phyloP scores from a whole-genome alignment of 2,329 filamentous ascomycete genomes.

The Drechslera avenae region DNA sequence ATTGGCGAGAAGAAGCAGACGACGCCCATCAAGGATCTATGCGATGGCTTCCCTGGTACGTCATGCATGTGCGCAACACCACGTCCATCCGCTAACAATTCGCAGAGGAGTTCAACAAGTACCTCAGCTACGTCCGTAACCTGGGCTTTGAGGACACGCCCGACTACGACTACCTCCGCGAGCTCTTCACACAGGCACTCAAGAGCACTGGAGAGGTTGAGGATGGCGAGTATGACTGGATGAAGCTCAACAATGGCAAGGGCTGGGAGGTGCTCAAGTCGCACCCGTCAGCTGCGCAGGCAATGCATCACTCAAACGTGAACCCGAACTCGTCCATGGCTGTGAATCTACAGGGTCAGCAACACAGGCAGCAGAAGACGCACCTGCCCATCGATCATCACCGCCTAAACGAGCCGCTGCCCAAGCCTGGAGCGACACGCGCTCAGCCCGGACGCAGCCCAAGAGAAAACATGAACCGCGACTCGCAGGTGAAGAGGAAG shows the following conservation, averaged over 20 bases:
- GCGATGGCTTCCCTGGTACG: slow-evolving; percentile 84
- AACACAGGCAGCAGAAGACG: slow-evolving; percentile 65
- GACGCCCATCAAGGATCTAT: slow-evolving; percentile 93
- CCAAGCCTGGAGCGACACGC: slow-evolving; percentile 67
- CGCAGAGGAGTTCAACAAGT: slow-evolving; percentile 92
- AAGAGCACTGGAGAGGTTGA: slow-evolving; percentile 95
- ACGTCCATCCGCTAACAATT: slow-evolving; percentile 33
- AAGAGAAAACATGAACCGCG: slow-evolving; percentile 35
- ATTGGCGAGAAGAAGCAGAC: slow-evolving; percentile 99
- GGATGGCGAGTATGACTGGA: slow-evolving; percentile 99
- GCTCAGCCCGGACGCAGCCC: slow-evolving; percentile 52
- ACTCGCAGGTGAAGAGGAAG: slow-evolving; percentile 62
- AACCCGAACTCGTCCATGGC: slow-evolving; percentile 82
- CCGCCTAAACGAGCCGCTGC: slow-evolving; percentile 55
- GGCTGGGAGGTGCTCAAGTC: slow-evolving; percentile 84
- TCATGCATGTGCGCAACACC: slow-evolving; percentile 3
- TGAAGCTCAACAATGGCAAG: slow-evolving; percentile 94
- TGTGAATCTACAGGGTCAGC: slow-evolving; percentile 75
- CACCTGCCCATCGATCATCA: slow-evolving; percentile 51
- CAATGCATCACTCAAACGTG: slow-evolving; percentile 75
- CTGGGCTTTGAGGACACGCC: slow-evolving; percentile 98
- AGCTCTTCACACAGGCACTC: slow-evolving; percentile 93
- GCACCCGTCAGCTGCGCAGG: slow-evolving; percentile 71
- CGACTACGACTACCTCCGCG: slow-evolving; percentile 96
- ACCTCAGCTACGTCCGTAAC: slow-evolving; percentile 95